A percentile compares a stretch with the other conserved stretches of the same genome.
phyloP scores from a whole-genome alignment of 495 filamentous ascomycete species.

The Talaromyces wortmannii region DNA sequence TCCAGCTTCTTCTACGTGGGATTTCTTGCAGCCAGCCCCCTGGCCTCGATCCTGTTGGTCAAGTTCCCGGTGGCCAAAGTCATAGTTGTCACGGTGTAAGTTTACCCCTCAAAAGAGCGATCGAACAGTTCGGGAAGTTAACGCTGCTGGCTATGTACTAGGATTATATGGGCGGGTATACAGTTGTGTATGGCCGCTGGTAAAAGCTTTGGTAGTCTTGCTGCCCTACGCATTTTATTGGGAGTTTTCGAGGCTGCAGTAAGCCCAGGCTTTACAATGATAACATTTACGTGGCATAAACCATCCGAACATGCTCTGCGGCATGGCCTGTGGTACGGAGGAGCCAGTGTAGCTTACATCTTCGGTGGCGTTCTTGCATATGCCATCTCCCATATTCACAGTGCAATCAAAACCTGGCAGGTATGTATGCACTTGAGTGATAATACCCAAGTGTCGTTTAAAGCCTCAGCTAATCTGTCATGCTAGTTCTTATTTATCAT shows the following conservation, averaged over 20 bases:
- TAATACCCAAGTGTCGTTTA: conserved; percentile 44
- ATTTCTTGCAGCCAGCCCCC: neutral
- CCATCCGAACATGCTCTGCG: conserved; percentile 11
- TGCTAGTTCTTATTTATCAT: conserved; percentile 31
- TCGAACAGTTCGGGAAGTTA: neutral
- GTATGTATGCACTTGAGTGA: neutral
- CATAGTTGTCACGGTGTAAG: conserved; percentile 13
- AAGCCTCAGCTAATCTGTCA: conserved; percentile 38
- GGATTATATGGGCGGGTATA: neutral
- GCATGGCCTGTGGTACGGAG: conserved; percentile 13
- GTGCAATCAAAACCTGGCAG: neutral
- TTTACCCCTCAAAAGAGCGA: neutral
- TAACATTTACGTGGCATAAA: conserved; percentile 10
- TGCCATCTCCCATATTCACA: neutral
- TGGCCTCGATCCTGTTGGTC: conserved; percentile 8
- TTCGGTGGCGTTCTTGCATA: conserved; percentile 2
- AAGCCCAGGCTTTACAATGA: conserved; percentile 8
- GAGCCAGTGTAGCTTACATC: neutral
- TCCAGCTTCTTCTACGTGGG: conserved; percentile 40
- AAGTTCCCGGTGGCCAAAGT: conserved; percentile 31
- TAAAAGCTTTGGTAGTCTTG: conserved; percentile 40
- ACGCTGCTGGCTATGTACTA: neutral
- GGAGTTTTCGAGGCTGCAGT: conserved; percentile 10
- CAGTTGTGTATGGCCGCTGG: conserved; percentile 27
- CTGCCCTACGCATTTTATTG: conserved; percentile 34